These are phyloP conservation scores for Trichosanthes cucumerina DNA, from an alignment of 306 rosid species.

Conservation along the genomic window DNA sequence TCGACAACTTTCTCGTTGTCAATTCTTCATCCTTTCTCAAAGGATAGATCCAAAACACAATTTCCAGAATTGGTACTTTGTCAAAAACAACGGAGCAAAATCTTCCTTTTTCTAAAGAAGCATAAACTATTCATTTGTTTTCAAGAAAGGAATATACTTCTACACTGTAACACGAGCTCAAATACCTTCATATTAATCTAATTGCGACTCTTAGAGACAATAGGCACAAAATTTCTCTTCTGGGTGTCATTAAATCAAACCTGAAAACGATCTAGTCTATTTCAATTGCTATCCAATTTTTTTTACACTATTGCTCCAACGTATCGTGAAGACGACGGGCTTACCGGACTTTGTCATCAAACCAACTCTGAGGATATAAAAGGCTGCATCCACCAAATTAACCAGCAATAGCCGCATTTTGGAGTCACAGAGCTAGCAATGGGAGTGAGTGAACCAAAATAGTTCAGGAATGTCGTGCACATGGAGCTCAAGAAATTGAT, in stretches of 20 bases:
- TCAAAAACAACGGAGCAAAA: neutral
- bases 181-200: neutral
- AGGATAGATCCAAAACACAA: neutral
- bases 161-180: neutral
- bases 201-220: too few relatives aligned
- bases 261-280: neutral
- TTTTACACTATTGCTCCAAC: neutral
- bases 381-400: neutral
- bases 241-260: neutral
- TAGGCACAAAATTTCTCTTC: neutral
- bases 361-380: neutral
- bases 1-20: too few relatives aligned
- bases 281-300: neutral
- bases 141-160: neutral
- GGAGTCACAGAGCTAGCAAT: neutral
- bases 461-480: neutral
- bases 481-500: conserved; percentile 9
- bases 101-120: neutral
- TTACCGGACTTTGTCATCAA: neutral
- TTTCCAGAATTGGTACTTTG: neutral
- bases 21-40: too few relatives aligned
- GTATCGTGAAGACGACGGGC: neutral
- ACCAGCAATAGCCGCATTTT: neutral
- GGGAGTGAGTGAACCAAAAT: neutral
- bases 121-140: neutral